Base-by-base conservation (phyloP, 345 rosid genomes). In the Erucastrum elatum region DNA sequence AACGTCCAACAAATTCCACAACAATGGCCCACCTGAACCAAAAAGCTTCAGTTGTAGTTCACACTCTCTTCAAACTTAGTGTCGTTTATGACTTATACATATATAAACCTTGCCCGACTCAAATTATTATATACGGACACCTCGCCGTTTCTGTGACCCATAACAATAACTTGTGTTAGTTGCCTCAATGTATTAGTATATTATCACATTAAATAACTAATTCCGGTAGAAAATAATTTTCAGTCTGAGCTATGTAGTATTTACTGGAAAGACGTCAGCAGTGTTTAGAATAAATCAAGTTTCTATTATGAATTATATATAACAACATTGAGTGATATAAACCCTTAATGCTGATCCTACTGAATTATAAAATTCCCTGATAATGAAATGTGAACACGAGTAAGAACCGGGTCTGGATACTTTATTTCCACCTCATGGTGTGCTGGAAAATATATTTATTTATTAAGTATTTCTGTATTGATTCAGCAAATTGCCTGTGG, bases 1-100 rank as follows among this genome's bases (percentile, higher is more conserved):
- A 69, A 83, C 85, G 72, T 75, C 68, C 84, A 55, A 82, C 34
- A 86, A 89, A 87, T 87, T 89, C 93, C 86, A 90, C 87, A 64
- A 44, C 59, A 41, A 8, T 87, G 89, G 84, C 83, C 84, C 91
- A 82, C 91, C 66, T 67, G 78, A 60, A 29, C 75, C 41, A 70
- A 13, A 71, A 39, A 55, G 59, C 13, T 70, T 63, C 7, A 64
- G 65, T 61, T 30, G 37, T 63, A 26, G 70, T 77, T 77, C 72
- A 77, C 81, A 77, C 76, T 25, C 58, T 64, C 58, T 64, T 2
- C 31, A 63, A 55, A 39, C 37, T 29, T 39, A 5, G 56, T 77
- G 80, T 27, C 80, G 58, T 49, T 13, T 77, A 1, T 26, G 6
- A 30, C 11, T n/a, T 51, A 15, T 16, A 4, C 33, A 5, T 15